These are phyloP conservation scores for Cyberlindnera veronae DNA, from an alignment of 805 yeast species.

Conservation along the genomic window DNA sequence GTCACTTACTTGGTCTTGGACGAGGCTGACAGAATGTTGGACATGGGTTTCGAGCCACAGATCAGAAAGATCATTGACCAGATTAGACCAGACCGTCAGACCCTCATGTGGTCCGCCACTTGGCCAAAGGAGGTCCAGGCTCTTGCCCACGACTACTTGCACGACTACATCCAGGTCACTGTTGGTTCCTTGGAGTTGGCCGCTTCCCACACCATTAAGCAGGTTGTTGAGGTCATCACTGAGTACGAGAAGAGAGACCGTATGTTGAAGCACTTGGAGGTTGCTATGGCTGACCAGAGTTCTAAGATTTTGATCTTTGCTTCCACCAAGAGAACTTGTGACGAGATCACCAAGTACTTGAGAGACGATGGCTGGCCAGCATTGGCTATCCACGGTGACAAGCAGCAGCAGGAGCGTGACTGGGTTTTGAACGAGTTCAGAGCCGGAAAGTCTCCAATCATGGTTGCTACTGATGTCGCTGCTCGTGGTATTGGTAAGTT, in stretches of 20 bases:
- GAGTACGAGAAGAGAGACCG: constrained; percentile 95
- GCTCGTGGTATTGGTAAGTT: constrained; percentile 99
- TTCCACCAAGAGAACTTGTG: constrained; percentile 98
- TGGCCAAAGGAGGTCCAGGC: constrained; percentile 99
- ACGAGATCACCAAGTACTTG: constrained; percentile 84
- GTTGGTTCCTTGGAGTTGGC: constrained; percentile 93
- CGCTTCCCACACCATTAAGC: constrained; percentile 95
- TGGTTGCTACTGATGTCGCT: constrained; percentile 99
- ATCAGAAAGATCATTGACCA: constrained; percentile 97
- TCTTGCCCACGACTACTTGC: constrained; percentile 85
- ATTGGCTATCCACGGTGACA: constrained; percentile 97
- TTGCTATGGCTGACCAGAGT: constrained; percentile 64
- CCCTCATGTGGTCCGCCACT: constrained; percentile 99
- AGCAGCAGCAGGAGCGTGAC: constrained; percentile 96
- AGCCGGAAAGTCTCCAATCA: constrained; percentile 87
- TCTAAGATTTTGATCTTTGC: constrained; percentile 87
- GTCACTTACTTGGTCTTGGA: constrained; percentile 96
- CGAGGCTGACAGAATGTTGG: constrained; percentile 99
- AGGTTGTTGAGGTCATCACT: constrained; percentile 84
- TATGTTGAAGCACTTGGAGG: constrained; percentile 75
- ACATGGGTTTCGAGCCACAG: constrained; percentile 99
- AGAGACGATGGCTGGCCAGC: constrained; percentile 99
- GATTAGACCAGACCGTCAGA: constrained; percentile 99
- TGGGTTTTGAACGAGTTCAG: constrained; percentile 96
- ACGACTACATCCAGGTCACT: constrained; percentile 93